Conservation (phyloP, 1,139 yeast genomes). For the Groenewaldozyma auringiensis region DNA sequence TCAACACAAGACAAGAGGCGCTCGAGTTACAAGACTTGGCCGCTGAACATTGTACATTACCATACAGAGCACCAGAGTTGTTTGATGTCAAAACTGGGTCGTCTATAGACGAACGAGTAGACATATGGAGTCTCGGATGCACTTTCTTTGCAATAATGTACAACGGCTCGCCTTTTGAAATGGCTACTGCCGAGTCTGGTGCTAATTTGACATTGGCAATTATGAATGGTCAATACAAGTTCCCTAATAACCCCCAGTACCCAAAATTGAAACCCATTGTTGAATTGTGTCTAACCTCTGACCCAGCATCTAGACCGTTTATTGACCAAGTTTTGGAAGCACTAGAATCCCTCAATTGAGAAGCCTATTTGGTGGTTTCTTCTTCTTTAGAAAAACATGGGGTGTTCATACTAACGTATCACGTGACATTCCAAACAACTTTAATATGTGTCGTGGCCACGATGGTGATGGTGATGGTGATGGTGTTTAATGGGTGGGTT, state of each 20-base stretch:
- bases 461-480: no score
- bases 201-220: conserved; percentile 77
- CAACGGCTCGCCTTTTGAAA: conserved; percentile 79
- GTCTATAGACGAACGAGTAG: conserved; percentile 62
- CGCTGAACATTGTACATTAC: conserved; percentile 78
- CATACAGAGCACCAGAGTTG: conserved; percentile 86
- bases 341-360: not conserved
- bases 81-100: conserved; percentile 65
- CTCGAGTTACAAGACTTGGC: conserved; percentile 71
- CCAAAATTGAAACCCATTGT: conserved; percentile 50
- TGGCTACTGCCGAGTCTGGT: conserved; percentile 72
- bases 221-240: conserved; percentile 55
- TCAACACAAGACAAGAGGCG: conserved; percentile 61
- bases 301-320: conserved; percentile 53
- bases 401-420: no score
- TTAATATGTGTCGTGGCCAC: no score
- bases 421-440: no score
- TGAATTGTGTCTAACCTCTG: conserved; percentile 49
- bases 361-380: no score
- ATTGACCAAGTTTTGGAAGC: conserved; percentile 47
- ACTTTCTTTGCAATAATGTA: conserved; percentile 69
- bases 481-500: no score
- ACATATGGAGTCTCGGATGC: conserved; percentile 90
- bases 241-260: conserved; percentile 51
- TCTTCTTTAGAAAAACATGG: no score